Evolutionary conservation across 176 grass and related monocot genomes (phyloP).

Genomic region (Raddia guianensis): DNA sequence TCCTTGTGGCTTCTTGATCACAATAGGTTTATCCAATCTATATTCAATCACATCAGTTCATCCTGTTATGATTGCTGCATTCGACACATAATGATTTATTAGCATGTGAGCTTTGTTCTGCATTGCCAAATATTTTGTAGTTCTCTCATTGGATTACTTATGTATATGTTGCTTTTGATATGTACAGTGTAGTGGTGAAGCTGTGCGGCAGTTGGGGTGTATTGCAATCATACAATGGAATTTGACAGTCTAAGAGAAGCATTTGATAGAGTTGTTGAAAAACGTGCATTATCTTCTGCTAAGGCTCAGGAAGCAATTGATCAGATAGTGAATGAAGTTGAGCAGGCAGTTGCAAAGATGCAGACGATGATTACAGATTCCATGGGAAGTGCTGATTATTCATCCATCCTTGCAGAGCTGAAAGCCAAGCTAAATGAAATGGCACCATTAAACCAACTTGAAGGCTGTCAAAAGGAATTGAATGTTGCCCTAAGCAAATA

Average conservation of each 20-base stretch:
- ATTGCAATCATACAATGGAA: conserved; percentile 60
- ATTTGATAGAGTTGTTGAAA: conserved; percentile 77
- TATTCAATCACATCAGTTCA: background rate
- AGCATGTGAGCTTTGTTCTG: background rate
- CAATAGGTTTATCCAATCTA: background rate
- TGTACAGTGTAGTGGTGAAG: conserved; percentile 18
- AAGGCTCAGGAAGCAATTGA: conserved; percentile 64
- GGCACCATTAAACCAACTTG: conserved; percentile 57
- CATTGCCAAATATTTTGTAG: background rate
- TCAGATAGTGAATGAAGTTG: conserved; percentile 65
- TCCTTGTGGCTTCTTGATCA: conserved; percentile 6
- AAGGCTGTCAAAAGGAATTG: conserved; percentile 78
- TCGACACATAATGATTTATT: background rate
- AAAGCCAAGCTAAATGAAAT: conserved; percentile 63
- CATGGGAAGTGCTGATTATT: conserved; percentile 47
- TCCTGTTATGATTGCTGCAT: conserved; percentile 14
- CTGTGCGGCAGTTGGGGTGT: conserved; percentile 30
- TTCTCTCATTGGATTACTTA: conserved; percentile 15
- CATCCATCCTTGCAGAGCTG: conserved; percentile 57
- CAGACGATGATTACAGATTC: conserved; percentile 60
- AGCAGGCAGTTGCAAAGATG: conserved; percentile 53
- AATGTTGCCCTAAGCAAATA: conserved; percentile 72
- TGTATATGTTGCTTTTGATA: background rate
- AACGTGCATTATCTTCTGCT: conserved; percentile 55
- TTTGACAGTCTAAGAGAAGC: conserved; percentile 68